phyloP scores from a whole-genome alignment of 305 asterid genomes.

The Fraxinus albicans region DNA sequence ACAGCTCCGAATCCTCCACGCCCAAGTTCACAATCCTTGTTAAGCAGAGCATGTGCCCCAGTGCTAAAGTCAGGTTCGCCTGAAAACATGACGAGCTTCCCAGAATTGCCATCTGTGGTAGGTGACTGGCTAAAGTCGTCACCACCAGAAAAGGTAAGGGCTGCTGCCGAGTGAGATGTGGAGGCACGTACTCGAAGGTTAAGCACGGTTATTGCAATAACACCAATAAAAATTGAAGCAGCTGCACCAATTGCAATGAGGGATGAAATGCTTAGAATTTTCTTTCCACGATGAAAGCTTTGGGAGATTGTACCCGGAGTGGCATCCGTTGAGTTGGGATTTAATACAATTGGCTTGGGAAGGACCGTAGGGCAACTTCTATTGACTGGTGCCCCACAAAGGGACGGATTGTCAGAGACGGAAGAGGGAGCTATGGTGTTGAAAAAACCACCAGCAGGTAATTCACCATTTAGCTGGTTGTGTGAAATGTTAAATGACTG shows the following conservation, averaged over 20 bases:
- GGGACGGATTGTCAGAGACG: conserved; percentile 67
- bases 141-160: conserved; percentile 57
- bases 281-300: conserved; percentile 55
- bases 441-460: conserved; percentile 78
- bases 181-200: conserved; percentile 76
- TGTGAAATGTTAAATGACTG: conserved; percentile 73
- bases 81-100: conserved; percentile 85
- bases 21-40: conserved; percentile 80
- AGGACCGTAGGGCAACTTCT: conserved; percentile 62
- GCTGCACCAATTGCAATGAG: conserved; percentile 94
- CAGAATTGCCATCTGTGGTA: conserved; percentile 56
- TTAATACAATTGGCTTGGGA: conserved; percentile 90
- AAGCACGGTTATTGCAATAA: conserved; percentile 78
- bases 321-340: conserved; percentile 76
- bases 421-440: conserved; percentile 79
- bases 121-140: conserved; percentile 60
- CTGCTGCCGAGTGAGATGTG: conserved; percentile 58
- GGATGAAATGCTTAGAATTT: conserved; percentile 84
- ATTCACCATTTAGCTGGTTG: conserved; percentile 82
- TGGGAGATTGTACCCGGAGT: conserved; percentile 47
- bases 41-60: conserved; percentile 74
- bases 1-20: conserved; percentile 90
- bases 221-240: conserved; percentile 76
- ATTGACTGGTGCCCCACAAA: conserved; percentile 78
- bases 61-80: conserved; percentile 67